Percentiles rank a stretch among this genome's conserved stretches.
phyloP scores from a whole-genome alignment of 228 moss, liverwort and hornwort genomes.

The Sphagnum magellanicum region DNA sequence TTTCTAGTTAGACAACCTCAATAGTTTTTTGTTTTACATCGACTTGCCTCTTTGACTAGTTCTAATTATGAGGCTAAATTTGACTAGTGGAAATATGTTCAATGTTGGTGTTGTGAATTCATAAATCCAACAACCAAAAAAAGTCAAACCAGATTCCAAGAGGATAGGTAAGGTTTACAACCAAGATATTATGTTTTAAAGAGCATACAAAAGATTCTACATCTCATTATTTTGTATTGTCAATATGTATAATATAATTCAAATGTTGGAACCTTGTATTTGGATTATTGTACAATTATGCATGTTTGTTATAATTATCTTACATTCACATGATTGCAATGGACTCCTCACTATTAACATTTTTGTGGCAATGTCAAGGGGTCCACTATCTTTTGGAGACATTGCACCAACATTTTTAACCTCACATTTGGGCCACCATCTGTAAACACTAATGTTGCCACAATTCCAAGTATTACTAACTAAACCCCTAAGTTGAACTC shows the following conservation, averaged over 20 bases:
- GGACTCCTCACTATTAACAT: too few relatives aligned
- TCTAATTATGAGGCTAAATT: conserved; percentile 17
- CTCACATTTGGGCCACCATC: conserved; percentile 54
- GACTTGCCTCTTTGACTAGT: conserved; percentile 14
- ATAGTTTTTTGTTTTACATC: conserved; percentile 31
- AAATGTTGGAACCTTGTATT: too few relatives aligned
- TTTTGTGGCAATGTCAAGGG: conserved; percentile 27
- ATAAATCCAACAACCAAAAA: conserved; percentile 34
- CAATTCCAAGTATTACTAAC: conserved; percentile 18
- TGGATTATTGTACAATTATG: too few relatives aligned
- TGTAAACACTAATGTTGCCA: conserved; percentile 27
- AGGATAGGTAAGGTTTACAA: conserved; percentile 21
- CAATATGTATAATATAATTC: too few relatives aligned
- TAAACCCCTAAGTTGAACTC: conserved; percentile 21
- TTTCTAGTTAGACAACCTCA: conserved; percentile 40
- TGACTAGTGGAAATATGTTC: conserved; percentile 15
- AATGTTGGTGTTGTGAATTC: conserved; percentile 23
- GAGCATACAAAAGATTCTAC: too few relatives aligned
- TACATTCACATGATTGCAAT: too few relatives aligned
- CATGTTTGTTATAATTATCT: too few relatives aligned
- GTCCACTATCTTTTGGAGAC: conserved; percentile 27
- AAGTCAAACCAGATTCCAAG: conserved; percentile 41
- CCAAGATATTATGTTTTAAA: too few relatives aligned
- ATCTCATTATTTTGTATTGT: too few relatives aligned
- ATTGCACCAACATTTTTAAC: conserved; percentile 24